Evolutionary conservation across 345 rosid genomes (phyloP).

Genomic region (Turritis glabra): DNA sequence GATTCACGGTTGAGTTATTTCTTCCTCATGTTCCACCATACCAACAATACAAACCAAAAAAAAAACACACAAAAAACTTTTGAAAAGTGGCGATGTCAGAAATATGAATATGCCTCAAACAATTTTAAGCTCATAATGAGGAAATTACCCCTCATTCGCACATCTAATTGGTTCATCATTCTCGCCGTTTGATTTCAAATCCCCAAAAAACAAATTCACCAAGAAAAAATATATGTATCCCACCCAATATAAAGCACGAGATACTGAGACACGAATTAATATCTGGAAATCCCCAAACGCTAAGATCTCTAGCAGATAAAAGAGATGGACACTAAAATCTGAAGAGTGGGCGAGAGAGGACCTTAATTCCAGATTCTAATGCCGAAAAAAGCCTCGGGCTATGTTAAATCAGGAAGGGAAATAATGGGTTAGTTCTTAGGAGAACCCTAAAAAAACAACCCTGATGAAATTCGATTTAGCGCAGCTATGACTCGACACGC

Average conservation of each 20-base stretch:
- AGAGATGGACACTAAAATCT: neutral
- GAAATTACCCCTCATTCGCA: constrained; percentile 10
- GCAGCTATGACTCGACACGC: constrained; percentile 48
- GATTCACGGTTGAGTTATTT: constrained; percentile 16
- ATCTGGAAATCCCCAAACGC: constrained; percentile 19
- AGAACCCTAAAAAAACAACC: constrained; percentile 35
- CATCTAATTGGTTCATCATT: constrained; percentile 33
- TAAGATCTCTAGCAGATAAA: constrained; percentile 7
- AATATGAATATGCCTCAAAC: constrained; percentile 34
- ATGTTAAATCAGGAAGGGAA: constrained; percentile 7
- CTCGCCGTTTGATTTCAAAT: neutral
- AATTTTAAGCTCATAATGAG: neutral
- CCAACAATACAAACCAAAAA: neutral
- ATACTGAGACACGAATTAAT: neutral
- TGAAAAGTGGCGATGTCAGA: constrained; percentile 1
- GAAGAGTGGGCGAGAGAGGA: neutral
- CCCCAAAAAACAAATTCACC: neutral
- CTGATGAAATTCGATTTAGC: constrained; percentile 20
- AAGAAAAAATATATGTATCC: neutral
- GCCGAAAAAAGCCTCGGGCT: neutral
- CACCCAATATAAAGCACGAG: constrained; percentile 16
- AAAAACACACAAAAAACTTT: too few species aligned
- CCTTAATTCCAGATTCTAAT: constrained; percentile 14
- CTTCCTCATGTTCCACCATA: constrained; percentile 33
- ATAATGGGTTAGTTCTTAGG: neutral